These are phyloP conservation scores for Colletotrichum sansevieriae DNA, from an alignment of 2,329 filamentous ascomycete species.

Conservation along the genomic window DNA sequence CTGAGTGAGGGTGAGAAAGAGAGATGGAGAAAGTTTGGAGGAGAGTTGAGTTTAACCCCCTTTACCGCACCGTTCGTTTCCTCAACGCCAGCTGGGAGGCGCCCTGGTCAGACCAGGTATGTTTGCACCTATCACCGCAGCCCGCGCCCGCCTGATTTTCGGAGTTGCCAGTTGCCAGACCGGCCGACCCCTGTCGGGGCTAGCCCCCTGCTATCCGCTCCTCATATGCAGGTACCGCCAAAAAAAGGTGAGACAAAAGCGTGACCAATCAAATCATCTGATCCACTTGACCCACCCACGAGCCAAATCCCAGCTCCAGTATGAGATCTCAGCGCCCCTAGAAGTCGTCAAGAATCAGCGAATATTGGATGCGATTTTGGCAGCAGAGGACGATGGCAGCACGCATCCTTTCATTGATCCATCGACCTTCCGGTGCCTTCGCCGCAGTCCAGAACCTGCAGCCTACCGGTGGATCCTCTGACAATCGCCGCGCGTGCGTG, in stretches of 20 bases:
- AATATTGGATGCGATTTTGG: conserved; percentile 5
- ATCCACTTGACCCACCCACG: conserved; percentile 5
- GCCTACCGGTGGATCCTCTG: not conserved
- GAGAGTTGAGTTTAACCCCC: not conserved
- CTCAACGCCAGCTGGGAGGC: not conserved
- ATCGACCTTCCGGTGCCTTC: conserved; percentile 17
- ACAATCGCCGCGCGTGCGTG: conserved; percentile 7
- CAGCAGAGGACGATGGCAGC: not conserved
- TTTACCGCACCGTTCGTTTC: conserved; percentile 9
- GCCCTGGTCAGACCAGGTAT: not conserved
- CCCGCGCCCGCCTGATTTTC: not conserved
- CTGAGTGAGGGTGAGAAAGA: too few relatives aligned
- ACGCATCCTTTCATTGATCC: too few relatives aligned
- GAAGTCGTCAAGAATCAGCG: conserved; percentile 4
- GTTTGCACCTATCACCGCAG: conserved; percentile 2
- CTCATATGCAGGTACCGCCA: conserved; percentile 42
- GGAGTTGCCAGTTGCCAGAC: conserved; percentile 24
- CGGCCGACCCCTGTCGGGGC: conserved; percentile 21
- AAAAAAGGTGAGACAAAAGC: conserved; percentile 39
- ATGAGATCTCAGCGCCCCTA: conserved; percentile 31
- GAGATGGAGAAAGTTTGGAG: too few relatives aligned
- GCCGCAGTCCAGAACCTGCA: conserved; percentile 15
- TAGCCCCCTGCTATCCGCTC: conserved; percentile 32
- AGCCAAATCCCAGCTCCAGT: conserved; percentile 12
- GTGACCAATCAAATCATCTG: conserved; percentile 38